phyloP scores from a whole-genome alignment of 1,284 basidiomycete genomes.

The Pseudozyma thailandica region DNA sequence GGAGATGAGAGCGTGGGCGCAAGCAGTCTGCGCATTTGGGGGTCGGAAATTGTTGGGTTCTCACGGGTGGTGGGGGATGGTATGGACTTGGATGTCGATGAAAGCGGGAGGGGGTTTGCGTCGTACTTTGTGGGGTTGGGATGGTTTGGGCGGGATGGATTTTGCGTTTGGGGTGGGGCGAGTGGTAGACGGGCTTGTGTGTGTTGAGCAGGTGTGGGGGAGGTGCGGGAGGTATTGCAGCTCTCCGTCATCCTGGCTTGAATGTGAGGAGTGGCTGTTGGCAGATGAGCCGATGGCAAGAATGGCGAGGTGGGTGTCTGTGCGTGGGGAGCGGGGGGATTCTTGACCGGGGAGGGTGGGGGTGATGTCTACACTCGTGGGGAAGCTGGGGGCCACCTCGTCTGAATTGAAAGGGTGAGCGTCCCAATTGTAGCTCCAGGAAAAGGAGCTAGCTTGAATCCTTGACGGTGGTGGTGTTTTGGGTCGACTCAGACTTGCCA shows the following conservation, averaged over 20 bases:
- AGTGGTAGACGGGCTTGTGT: too few relatives aligned
- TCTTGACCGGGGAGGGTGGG: not conserved
- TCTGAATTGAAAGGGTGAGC: not conserved
- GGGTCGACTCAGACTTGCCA: not conserved
- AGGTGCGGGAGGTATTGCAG: too few relatives aligned
- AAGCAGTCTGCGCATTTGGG: too few relatives aligned
- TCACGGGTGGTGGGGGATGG: too few relatives aligned
- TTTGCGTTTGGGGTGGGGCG: not conserved
- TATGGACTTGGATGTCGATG: too few relatives aligned
- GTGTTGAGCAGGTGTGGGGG: too few relatives aligned
- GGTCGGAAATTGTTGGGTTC: too few relatives aligned
- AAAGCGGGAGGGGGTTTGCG: slow-evolving; percentile 9
- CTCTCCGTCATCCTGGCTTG: too few relatives aligned
- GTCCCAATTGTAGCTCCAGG: slow-evolving; percentile 25
- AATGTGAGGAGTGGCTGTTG: too few relatives aligned
- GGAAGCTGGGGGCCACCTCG: slow-evolving; percentile 9
- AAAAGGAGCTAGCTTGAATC: slow-evolving; percentile 4
- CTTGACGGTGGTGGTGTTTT: not conserved
- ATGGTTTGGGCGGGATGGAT: not conserved
- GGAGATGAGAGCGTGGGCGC: too few relatives aligned
- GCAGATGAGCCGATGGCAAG: too few relatives aligned
- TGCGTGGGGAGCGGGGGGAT: not conserved
- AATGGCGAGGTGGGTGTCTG: not conserved
- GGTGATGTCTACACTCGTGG: too few relatives aligned
- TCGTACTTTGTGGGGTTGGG: slow-evolving; percentile 1